These are phyloP conservation scores for Amanita molliuscula DNA, from an alignment of 768 basidiomycete species.

Conservation along the genomic window DNA sequence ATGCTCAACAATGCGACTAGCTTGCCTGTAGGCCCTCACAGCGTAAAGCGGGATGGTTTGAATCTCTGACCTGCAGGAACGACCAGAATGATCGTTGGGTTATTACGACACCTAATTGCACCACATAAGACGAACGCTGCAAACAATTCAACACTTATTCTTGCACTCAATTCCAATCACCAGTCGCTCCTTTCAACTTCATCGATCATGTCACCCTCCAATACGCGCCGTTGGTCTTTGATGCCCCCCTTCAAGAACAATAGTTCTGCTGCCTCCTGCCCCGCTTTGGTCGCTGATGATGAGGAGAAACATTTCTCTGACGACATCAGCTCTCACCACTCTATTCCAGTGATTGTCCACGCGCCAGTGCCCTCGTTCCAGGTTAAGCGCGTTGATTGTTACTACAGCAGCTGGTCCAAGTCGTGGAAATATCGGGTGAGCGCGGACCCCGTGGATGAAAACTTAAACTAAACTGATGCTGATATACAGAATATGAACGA, in stretches of 20 bases:
- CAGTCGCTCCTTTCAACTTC: neutral
- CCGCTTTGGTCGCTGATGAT: neutral
- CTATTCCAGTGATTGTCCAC: slow-evolving; percentile 20
- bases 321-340: slow-evolving; percentile 6
- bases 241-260: neutral
- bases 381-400: slow-evolving; percentile 51
- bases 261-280: neutral
- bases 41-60: neutral
- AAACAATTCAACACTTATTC: neutral
- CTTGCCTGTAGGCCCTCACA: neutral
- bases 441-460: neutral
- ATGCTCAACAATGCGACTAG: neutral
- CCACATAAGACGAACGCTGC: neutral
- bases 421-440: slow-evolving; percentile 45
- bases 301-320: neutral
- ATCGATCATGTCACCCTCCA: neutral
- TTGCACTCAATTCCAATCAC: neutral
- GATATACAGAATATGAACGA: slow-evolving; percentile 38
- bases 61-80: neutral
- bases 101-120: neutral
- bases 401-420: slow-evolving; percentile 47
- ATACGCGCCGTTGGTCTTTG: neutral
- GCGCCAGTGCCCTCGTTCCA: slow-evolving; percentile 37
- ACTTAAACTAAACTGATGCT: neutral
- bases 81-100: neutral